Percentiles rank a stretch among this genome's conserved stretches.
Conservation (phyloP, 257 asterid genomes). For the Solanum ossicruentum region DNA sequence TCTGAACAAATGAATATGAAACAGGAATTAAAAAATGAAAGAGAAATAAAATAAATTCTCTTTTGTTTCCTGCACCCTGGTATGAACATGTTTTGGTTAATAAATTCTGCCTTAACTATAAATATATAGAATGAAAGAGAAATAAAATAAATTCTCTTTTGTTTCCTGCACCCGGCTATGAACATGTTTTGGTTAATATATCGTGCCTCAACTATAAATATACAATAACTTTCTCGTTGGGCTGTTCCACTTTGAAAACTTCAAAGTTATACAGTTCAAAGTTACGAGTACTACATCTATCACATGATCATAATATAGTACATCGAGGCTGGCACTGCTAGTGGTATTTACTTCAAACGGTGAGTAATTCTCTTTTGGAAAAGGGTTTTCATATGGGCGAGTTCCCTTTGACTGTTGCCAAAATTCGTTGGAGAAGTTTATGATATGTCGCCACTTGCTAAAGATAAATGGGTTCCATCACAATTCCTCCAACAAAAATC, state of each 20-base stretch:
- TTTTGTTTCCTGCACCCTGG: background rate
- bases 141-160: background rate
- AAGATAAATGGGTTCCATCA: background rate
- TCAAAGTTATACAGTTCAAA: background rate
- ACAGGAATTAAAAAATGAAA: background rate
- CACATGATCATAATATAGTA: background rate
- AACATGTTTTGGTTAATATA: background rate
- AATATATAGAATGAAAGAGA: background rate
- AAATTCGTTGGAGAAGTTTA: background rate
- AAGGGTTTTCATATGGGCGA: background rate
- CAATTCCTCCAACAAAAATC: background rate
- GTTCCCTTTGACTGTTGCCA: background rate
- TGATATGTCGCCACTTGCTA: background rate
- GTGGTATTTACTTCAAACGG: background rate
- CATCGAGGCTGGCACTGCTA: background rate
- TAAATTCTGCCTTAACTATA: background rate
- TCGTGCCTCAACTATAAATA: background rate
- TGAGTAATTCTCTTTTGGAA: background rate
- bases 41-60: background rate
- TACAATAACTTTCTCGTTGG: background rate
- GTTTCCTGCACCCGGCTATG: background rate
- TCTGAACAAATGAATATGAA: background rate
- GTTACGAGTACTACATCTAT: background rate
- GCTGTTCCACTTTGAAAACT: background rate
- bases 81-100: background rate